Conservation (phyloP, 2,329 filamentous ascomycete species). For the Chalaropsis ovoidea region DNA sequence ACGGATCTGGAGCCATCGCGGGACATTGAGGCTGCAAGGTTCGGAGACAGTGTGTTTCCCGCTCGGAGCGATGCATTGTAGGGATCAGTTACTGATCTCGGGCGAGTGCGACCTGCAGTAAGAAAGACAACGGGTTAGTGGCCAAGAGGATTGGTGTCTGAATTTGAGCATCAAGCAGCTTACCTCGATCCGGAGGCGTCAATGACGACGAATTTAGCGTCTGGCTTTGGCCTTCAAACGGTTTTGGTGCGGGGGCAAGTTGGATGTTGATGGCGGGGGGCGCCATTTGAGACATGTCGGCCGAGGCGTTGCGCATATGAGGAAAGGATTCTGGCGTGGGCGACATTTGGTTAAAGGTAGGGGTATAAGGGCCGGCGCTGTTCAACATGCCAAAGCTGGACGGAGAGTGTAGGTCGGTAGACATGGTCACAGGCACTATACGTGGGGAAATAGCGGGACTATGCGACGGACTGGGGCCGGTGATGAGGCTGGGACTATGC, state of each 20-base stretch:
- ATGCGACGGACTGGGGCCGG: slow-evolving; percentile 71
- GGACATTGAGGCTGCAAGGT: slow-evolving; percentile 38
- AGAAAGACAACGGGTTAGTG: slow-evolving; percentile 19
- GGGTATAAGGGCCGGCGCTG: slow-evolving; percentile 14
- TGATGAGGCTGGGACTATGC: slow-evolving; percentile 49
- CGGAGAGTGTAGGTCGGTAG: slow-evolving; percentile 20
- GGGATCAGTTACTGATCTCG: slow-evolving; percentile 50
- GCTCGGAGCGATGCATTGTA: slow-evolving; percentile 38
- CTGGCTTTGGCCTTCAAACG: slow-evolving; percentile 39
- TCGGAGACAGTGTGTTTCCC: slow-evolving; percentile 39
- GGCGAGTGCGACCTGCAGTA: slow-evolving; percentile 41
- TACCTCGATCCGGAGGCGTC: slow-evolving; percentile 71
- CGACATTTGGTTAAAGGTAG: slow-evolving; percentile 17
- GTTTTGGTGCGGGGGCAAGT: slow-evolving; percentile 57
- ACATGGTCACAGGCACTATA: slow-evolving; percentile 42
- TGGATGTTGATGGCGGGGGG: slow-evolving; percentile 94
- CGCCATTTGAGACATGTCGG: slow-evolving; percentile 68
- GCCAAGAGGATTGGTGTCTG: slow-evolving; percentile 12
- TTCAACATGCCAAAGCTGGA: slow-evolving; percentile 17
- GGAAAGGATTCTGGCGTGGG: slow-evolving; percentile 42
- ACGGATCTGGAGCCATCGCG: slow-evolving; percentile 45
- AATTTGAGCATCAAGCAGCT: slow-evolving; percentile 26
- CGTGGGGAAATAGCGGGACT: slow-evolving; percentile 57
- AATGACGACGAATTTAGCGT: slow-evolving; percentile 55
- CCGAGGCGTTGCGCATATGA: slow-evolving; percentile 37